These are phyloP conservation scores for Tuber indicum DNA, from an alignment of 495 filamentous ascomycete species.

Conservation along the genomic window DNA sequence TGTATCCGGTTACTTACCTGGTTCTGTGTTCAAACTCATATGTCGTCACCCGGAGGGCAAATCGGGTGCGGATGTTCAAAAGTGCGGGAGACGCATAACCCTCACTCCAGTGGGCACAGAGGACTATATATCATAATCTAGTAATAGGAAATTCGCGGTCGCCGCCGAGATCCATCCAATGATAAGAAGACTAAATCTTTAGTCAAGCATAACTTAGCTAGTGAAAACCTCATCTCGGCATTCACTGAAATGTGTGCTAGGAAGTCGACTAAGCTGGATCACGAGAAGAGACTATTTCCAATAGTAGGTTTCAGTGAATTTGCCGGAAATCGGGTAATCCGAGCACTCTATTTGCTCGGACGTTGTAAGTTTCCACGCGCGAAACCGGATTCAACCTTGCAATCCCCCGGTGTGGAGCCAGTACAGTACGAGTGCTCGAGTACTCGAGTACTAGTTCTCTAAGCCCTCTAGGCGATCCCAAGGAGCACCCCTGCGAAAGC, in stretches of 20 bases:
- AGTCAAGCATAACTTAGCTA: no score
- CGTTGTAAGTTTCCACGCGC: constrained; percentile 13
- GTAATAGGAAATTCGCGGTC: no score
- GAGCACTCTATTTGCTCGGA: constrained; percentile 18
- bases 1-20: neutral
- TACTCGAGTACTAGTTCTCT: constrained; percentile 17
- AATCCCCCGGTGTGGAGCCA: constrained; percentile 21
- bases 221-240: no score
- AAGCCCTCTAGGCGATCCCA: neutral
- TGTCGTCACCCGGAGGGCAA: neutral
- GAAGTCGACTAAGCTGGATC: no score
- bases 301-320: constrained; percentile 22
- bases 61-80: neutral
- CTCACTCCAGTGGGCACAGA: no score
- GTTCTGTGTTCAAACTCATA: no score
- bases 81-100: no score
- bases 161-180: no score
- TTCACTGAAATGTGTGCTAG: no score
- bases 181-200: no score
- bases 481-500: neutral
- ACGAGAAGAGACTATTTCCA: no score
- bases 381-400: constrained; percentile 15
- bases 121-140: no score
- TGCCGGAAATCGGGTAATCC: constrained; percentile 22
- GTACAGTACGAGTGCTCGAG: constrained; percentile 1